Percentiles rank a stretch among this genome's conserved stretches.
These are phyloP conservation scores for Geotrichum bryndzae DNA, from an alignment of 1,139 yeast species.

Conservation along the genomic window DNA sequence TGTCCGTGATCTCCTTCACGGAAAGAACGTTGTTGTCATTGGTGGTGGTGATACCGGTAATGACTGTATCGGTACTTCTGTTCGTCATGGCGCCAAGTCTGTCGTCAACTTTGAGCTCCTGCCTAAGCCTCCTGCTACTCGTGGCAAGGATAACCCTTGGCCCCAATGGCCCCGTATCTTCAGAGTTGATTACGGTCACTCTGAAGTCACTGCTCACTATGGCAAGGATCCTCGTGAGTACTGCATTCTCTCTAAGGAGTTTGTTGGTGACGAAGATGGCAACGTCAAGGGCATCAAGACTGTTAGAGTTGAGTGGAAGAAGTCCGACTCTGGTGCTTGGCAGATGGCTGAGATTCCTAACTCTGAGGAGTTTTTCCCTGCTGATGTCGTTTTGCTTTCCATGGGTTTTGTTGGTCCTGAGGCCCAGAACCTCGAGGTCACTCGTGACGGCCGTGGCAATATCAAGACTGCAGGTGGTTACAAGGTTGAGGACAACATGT, in stretches of 20 bases:
- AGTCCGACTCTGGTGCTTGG: conserved; percentile 95
- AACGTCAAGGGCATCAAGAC: conserved; percentile 89
- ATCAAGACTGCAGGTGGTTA: conserved; percentile 69
- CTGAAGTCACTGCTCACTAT: conserved; percentile 89
- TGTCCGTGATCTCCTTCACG: conserved; percentile 63
- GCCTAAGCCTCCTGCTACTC: conserved; percentile 81
- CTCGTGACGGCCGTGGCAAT: conserved; percentile 82
- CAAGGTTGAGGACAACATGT: conserved; percentile 63
- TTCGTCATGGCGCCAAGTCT: conserved; percentile 96
- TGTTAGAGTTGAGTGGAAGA: conserved; percentile 96
- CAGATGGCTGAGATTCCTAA: conserved; percentile 98
- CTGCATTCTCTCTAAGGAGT: conserved; percentile 90
- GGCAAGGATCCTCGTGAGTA: conserved; percentile 98
- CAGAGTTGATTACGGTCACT: conserved; percentile 96
- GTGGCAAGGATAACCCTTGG: conserved; percentile 98
- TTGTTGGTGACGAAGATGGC: conserved; percentile 90
- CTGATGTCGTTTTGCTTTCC: conserved; percentile 86
- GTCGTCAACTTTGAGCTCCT: conserved; percentile 90
- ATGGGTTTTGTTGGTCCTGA: conserved; percentile 99
- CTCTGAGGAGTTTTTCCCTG: conserved; percentile 88
- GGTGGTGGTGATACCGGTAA: conserved; percentile 99
- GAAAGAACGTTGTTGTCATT: conserved; percentile 89
- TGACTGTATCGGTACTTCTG: conserved; percentile 96
- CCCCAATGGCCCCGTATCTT: conserved; percentile 99
- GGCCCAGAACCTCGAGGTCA: conserved; percentile 65